Evolutionary conservation across 176 grass and related monocot genomes (phyloP), one percentile per base, ranked within the genome.

Genomic region (sorghum (Sorghum bicolor)): DNA sequence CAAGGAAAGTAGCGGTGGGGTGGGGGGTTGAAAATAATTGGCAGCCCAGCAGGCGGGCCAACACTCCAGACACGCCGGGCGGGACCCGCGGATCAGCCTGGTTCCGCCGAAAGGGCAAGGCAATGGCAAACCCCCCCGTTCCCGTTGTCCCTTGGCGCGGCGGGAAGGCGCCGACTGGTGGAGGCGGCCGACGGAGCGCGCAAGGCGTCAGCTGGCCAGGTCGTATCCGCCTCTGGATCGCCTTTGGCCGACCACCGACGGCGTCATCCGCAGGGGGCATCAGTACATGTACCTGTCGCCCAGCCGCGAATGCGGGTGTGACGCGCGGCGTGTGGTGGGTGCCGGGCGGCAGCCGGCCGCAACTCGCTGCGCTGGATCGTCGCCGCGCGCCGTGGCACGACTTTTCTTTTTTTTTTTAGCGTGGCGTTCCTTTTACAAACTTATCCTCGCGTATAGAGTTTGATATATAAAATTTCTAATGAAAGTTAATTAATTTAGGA

Each of bases 171-270:
- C 28, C 45, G 31, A 61, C 71, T 82, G 63, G 79, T 47, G 86
- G 48, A 82, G 85, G 60, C 70, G 48, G 70, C 37, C 62, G 72
- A 36, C 82, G 24, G 14, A 5, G 31, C 10, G 22, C 57, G 40
- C 34, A 13, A 28, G 53, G 43, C 87, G 58, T 60, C 70, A 72
- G 25, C 87, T 70, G 71, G 82, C 50, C 87, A 81, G 82, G 87
- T 40, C 80, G 74, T 55, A 72, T 72, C 80, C n/a, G 69, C 8
- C 25, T 61, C 3, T 12, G 41, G 11, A 19, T 53, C 50, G 50
- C 1, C 52, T 7, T 57, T 5, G 52, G 52, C 20, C 16, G 16
- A 6, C 43, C 43, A 12, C 50, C 19, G 52, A 55, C 52, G 6
- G 19, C 52, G 20, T 55, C 52, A n/a, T 55, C 52, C 19, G 20